Base-by-base conservation (phyloP, 2,329 filamentous ascomycete species). In the Curvularia sp. region DNA sequence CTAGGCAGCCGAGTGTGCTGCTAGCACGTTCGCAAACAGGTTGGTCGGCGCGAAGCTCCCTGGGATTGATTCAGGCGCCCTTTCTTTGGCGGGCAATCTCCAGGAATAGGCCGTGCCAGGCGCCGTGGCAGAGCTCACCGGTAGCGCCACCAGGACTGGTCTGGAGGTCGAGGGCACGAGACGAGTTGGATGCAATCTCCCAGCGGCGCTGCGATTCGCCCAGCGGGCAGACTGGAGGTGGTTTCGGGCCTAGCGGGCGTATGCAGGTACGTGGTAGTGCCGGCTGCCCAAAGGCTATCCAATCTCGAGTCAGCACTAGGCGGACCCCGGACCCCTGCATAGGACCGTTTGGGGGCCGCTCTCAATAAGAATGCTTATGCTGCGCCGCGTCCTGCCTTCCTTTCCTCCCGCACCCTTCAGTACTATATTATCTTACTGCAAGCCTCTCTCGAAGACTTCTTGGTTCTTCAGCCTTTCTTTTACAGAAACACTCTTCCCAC, bases 401-500 rank as follows among this genome's bases (percentile, higher is more conserved):
- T 55, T 57, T 20, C 15, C 35, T 60, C 58, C 59, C 43, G 57
- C 52, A 59, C 61, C 38, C 57, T 46, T 51, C 48, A 31, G 38
- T n/a, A 53, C n/a, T n/a, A 53, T 26, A 42, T 57, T 49, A 31
- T 3, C 28, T 30, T 3, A 49, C 47, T 44, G 42, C 49, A 39
- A 44, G 30, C 30, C 60, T 60, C 22, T 54, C 54, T 56, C 35
- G 62, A 71, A 68, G 63, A 68, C 64, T 43, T 65, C 63, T 67
- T 31, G 30, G 57, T 70, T 70, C 68, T 67, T 63, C 67, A 69
- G 62, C 63, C 68, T 61, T 61, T 73, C 70, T 60, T 70, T 69
- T 31, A 31, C 61, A 61, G 52, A 59, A 68, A 55, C 20, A 20
- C 10, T 20, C 26, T 28, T 20, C 26, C 30, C 8, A 28, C 28